Conservation (phyloP, 2,329 filamentous ascomycete genomes). For the Nigrospora osmanthi region DNA sequence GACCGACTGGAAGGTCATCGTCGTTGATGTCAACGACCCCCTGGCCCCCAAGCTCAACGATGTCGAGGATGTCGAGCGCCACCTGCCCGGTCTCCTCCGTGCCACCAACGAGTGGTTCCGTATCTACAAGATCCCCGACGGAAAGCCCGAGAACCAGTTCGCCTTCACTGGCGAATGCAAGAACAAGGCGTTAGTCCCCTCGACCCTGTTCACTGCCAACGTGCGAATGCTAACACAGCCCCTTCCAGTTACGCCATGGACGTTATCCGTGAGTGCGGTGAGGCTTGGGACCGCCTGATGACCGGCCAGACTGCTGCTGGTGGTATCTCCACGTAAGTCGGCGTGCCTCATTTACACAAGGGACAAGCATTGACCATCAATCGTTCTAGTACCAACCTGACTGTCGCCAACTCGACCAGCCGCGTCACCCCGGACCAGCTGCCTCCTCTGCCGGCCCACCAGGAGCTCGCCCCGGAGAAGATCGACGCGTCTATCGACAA, state of each 20-base stretch:
- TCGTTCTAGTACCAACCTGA: slow-evolving; percentile 65
- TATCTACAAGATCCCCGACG: slow-evolving; percentile 99
- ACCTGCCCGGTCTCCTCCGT: slow-evolving; percentile 91
- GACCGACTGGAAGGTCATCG: slow-evolving; percentile 99
- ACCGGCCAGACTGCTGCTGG: slow-evolving; percentile 77
- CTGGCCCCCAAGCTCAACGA: slow-evolving; percentile 95
- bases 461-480: slow-evolving; percentile 77
- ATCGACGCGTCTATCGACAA: slow-evolving; percentile 98
- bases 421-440: slow-evolving; percentile 64
- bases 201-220: not conserved
- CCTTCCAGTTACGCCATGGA: slow-evolving; percentile 75
- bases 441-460: slow-evolving; percentile 66
- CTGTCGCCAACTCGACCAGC: slow-evolving; percentile 65
- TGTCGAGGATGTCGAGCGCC: slow-evolving; percentile 97
- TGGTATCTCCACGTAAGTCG: slow-evolving; percentile 71
- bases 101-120: slow-evolving; percentile 99
- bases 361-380: slow-evolving; percentile 17
- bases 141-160: slow-evolving; percentile 99
- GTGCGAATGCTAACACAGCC: slow-evolving; percentile 12
- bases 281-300: slow-evolving; percentile 96
- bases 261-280: slow-evolving; percentile 88
- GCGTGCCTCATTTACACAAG: slow-evolving; percentile 1
- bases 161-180: slow-evolving; percentile 99
- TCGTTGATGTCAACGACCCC: slow-evolving; percentile 97
- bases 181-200: slow-evolving; percentile 75